These are phyloP conservation scores for Triticum monococcum DNA, from an alignment of 176 grass and related monocot genomes.

Conservation along the genomic window DNA sequence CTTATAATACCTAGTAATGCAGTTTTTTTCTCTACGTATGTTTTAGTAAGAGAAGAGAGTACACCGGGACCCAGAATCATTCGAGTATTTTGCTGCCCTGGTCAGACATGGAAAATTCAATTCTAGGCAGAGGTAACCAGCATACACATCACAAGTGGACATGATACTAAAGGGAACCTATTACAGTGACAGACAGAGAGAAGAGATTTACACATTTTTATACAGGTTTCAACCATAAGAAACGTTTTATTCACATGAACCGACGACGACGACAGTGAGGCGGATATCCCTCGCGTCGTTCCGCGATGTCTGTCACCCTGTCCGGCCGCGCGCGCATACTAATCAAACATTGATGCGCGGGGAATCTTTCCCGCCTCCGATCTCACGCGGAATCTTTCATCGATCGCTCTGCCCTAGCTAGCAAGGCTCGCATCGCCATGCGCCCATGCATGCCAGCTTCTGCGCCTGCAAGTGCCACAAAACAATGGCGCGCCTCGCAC, in stretches of 20 bases:
- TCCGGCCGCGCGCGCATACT: not conserved
- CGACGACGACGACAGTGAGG: constrained; percentile 9
- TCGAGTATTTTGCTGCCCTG: no score
- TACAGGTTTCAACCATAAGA: not conserved
- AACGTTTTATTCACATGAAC: not conserved
- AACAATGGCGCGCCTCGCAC: not conserved
- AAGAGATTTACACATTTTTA: not conserved
- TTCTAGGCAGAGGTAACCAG: no score
- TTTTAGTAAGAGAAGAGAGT: no score
- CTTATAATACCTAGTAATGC: no score
- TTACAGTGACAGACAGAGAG: no score
- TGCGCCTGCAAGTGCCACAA: constrained; percentile 13
- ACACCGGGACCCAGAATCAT: no score
- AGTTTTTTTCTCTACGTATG: no score
- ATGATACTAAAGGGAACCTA: not conserved
- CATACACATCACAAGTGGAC: not conserved
- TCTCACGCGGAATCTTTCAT: constrained; percentile 41
- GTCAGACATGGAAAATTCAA: no score
- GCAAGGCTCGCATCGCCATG: not conserved
- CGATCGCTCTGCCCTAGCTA: not conserved
- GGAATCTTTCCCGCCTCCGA: constrained; percentile 23
- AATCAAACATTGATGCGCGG: not conserved
- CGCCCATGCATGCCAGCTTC: not conserved
- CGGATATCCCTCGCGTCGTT: constrained; percentile 37
- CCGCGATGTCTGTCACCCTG: constrained; percentile 27